Conservation (phyloP, 441 rosid species). For the Gossypium schwendimanii region DNA sequence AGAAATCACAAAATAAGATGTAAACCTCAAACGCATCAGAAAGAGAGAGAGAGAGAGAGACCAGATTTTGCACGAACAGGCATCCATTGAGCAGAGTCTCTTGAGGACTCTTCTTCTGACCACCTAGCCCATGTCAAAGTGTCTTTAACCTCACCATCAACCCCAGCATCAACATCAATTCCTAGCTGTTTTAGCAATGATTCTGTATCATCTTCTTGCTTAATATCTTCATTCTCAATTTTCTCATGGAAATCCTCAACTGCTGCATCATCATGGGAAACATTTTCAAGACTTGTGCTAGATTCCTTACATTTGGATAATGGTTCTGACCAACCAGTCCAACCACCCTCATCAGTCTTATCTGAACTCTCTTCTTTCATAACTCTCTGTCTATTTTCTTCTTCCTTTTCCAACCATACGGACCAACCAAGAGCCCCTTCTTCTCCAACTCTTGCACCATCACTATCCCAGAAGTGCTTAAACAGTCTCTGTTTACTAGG, state of each 20-base stretch:
- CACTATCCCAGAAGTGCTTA: constrained; percentile 89
- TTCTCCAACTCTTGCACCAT: constrained; percentile 84
- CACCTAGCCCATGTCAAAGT: constrained; percentile 79
- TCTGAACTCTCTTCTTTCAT: constrained; percentile 51
- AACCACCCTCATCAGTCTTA: constrained; percentile 68
- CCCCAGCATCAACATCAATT: constrained; percentile 60
- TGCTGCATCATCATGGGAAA: constrained; percentile 22
- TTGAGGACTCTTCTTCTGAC: constrained; percentile 70
- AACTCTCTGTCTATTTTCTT: constrained; percentile 65
- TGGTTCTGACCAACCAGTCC: constrained; percentile 96
- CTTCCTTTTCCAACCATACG: constrained; percentile 87
- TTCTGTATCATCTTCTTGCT: constrained; percentile 77
- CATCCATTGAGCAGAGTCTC: constrained; percentile 82
- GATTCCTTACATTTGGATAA: constrained; percentile 35
- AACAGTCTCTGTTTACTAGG: constrained; percentile 76
- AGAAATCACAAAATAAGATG: neutral
- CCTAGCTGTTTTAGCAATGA: constrained; percentile 75
- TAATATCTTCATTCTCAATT: constrained; percentile 37
- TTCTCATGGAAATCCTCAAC: constrained; percentile 42
- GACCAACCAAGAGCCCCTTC: constrained; percentile 92
- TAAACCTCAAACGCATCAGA: neutral
- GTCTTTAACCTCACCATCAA: constrained; percentile 61
- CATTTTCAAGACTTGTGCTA: constrained; percentile 29
- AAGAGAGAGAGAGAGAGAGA: constrained; percentile 21
- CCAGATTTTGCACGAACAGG: constrained; percentile 64